Evolutionary conservation across 2,329 filamentous ascomycete species (phyloP), one percentile per base, ranked within the genome.

Genomic region (Thielaviopsis populi): DNA sequence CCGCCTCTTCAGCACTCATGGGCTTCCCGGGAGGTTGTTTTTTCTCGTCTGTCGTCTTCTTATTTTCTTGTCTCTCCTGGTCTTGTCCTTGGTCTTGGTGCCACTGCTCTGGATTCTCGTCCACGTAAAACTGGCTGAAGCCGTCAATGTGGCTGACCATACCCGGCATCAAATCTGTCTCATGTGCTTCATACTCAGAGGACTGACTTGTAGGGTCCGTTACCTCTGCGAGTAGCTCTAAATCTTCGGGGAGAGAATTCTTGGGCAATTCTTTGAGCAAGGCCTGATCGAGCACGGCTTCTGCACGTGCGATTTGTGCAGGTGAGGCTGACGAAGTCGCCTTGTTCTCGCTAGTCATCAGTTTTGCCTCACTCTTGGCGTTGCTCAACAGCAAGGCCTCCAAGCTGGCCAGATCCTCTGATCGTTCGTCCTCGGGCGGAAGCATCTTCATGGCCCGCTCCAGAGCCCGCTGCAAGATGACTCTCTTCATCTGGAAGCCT

Each of bases 381-480:
- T 50, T 61, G 6, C 6, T 2, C 27, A 40, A 30, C 13, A 46
- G 19, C 10, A 46, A 27, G 10, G 59, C 59, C 41, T 61, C 59
- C n/a, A 33, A 30, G 10, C 30, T 61, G 5, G 19, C 22, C 19
- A 40, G 13, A 1, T 50, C 30, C 27, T 22, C 27, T 22, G n/a
- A 6, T 13, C 11, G 59, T 40, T 22, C 30, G 19, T 63, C 62
- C 24, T 58, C 54, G 8, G 62, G 62, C 3, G 62, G 62, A 5
- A 63, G 54, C 54, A 48, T 58, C 41, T 63, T 43, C 53, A 63
- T 41, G 37, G 53, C 62, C 15, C 53, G 53, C 53, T 63, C 62
- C n/a, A 63, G 24, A 40, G 53, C 62, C 10, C 50, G 50, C n/a
- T 50, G 50, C 53, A 63, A n/a, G 33, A 63, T 48, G 8, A 63